phyloP scores from a whole-genome alignment of 352 stramenopile genomes.

The Phytophthora pluvialis region DNA sequence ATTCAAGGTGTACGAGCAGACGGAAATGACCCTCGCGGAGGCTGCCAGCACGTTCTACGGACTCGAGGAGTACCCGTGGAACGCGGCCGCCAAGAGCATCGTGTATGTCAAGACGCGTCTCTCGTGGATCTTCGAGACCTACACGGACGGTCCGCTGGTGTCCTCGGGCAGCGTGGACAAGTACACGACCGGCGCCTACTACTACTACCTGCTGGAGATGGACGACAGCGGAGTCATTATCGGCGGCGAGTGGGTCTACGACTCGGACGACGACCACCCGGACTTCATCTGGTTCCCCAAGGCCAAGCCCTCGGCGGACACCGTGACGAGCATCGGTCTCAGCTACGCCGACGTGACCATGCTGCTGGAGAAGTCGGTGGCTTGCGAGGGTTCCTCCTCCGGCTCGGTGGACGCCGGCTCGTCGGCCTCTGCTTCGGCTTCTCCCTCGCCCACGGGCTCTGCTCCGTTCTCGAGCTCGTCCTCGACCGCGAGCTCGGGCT shows the following conservation, averaged over 20 bases:
- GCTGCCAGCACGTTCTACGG: conserved; percentile 45
- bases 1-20: conserved; percentile 47
- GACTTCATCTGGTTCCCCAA: conserved; percentile 49
- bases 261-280: conserved; percentile 37
- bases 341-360: conserved; percentile 41
- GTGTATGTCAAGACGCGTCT: conserved; percentile 51
- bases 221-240: conserved; percentile 41
- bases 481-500: conserved; percentile 13
- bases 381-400: conserved; percentile 20
- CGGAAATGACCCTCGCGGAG: conserved; percentile 35
- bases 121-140: conserved; percentile 51
- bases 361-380: conserved; percentile 36
- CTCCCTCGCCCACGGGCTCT: no score
- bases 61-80: conserved; percentile 54
- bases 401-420: conserved; percentile 5
- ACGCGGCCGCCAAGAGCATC: conserved; percentile 44
- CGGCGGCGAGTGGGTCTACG: conserved; percentile 49
- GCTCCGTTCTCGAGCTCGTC: conserved; percentile 4
- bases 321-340: conserved; percentile 38
- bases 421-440: conserved; percentile 11
- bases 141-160: conserved; percentile 40
- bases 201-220: conserved; percentile 49
- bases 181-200: conserved; percentile 36
- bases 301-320: conserved; percentile 24
- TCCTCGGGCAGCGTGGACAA: conserved; percentile 29